Evolutionary conservation across 1,284 basidiomycete species (phyloP).

Genomic region (Leccinum pallidistipes): DNA sequence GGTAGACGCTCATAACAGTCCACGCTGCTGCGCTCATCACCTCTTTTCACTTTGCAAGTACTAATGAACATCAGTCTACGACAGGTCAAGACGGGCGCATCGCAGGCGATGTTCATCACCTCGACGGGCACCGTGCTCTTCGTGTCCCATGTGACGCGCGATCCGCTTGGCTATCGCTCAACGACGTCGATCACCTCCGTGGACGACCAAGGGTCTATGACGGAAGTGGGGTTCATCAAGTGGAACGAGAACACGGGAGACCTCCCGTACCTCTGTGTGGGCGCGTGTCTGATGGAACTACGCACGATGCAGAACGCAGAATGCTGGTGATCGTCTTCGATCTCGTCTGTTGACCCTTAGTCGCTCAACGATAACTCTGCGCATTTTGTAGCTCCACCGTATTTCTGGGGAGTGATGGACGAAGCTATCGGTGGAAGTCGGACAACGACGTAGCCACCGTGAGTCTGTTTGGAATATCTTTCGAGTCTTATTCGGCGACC

Average conservation of each 20-base stretch:
- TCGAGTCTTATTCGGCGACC: no score
- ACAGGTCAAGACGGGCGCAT: constrained; percentile 10
- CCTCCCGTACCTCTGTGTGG: constrained; percentile 4
- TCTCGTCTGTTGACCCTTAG: not conserved
- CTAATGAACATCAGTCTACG: constrained; percentile 25
- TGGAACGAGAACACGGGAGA: constrained; percentile 13
- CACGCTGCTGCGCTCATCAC: not conserved
- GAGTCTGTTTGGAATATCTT: not conserved
- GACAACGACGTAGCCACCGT: constrained; percentile 2
- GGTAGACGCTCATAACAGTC: not conserved
- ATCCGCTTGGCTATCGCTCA: not conserved
- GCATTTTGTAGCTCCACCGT: constrained; percentile 1
- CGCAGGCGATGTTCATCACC: constrained; percentile 21
- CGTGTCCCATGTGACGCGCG: constrained; percentile 1
- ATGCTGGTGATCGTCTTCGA: constrained; percentile 4
- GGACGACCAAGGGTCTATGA: constrained; percentile 8
- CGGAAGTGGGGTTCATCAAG: constrained; percentile 14
- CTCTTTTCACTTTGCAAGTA: not conserved
- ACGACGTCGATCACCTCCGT: constrained; percentile 18
- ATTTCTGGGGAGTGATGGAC: constrained; percentile 13
- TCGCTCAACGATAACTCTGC: not conserved
- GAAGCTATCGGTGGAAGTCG: constrained; percentile 14
- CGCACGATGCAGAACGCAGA: not conserved
- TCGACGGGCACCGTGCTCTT: constrained; percentile 21
- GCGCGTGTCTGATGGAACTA: constrained; percentile 5